Base-by-base conservation (phyloP, 2,329 filamentous ascomycete species). In the Aspergillus versicolor region DNA sequence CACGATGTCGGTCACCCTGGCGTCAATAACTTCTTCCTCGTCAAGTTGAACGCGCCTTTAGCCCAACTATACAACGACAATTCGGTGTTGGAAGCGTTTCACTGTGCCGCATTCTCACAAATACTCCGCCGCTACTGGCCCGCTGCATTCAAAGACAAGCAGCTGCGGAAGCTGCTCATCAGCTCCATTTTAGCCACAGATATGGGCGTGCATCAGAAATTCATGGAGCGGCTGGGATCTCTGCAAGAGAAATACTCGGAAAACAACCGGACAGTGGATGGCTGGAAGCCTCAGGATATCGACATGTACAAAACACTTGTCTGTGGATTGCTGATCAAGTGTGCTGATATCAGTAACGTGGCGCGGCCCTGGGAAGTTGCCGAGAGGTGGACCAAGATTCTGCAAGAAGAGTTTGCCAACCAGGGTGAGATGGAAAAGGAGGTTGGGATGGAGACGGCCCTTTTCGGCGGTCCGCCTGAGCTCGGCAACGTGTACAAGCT, bases 261-360 rank as follows among this genome's bases (percentile, higher is more conserved):
- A 40, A 87, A 86, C 64, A 81, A 86, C 55, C 82, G 80, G 49
- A 77, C 76, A 5, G 83, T 85, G 4, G 86, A 91, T 56, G 84
- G 84, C 8, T 97, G 91, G 92, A 88, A 88, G 59, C 85, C 84
- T 5, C 89, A 92, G 63, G 83, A 88, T 64, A 72, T 88, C 11
- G 88, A 94, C 59, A 88, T 92, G 64, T 84, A 92, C 64, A 89
- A 88, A 64, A 86, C 90, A 9, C 77, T 97, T 46, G 80, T 89
- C n/a, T 97, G 94, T 75, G 92, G 92, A 13, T 78, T 99, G 56
- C 79, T 99, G 58, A 97, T 99, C 77, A 99, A 99, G 74, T 97
- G 94, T 71, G 94, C 94, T 40, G 94, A 99, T 73, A 97, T 99
- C 70, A 97, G 93, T 77, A 99, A 99, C 72, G 94, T 97, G 73